Evolutionary conservation across 176 grass and related monocot genomes (phyloP).

Genomic region (Tillandsia fasciculata): DNA sequence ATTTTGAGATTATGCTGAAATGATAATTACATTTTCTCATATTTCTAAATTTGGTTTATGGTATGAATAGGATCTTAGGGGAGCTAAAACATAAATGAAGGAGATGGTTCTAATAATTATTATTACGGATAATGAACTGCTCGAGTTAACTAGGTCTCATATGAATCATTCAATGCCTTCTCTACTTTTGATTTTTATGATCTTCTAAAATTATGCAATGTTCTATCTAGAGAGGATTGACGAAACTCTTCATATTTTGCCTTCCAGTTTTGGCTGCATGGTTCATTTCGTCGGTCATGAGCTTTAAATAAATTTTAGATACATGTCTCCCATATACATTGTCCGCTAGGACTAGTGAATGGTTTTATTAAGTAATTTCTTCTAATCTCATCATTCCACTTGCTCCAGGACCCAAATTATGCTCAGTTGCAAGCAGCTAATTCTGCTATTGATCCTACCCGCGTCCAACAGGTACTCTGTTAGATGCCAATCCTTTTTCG

Average conservation of each 20-base stretch:
- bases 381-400: slow-evolving; percentile 3
- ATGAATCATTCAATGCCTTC: too few species aligned
- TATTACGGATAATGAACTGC: too few species aligned
- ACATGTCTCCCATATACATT: not conserved
- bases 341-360: not conserved
- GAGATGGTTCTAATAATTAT: too few species aligned
- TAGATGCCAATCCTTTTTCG: slow-evolving; percentile 15
- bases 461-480: slow-evolving; percentile 61
- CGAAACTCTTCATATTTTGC: too few species aligned
- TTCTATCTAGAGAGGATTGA: too few species aligned
- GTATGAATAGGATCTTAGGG: too few species aligned
- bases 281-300: not conserved
- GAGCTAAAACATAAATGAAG: too few species aligned
- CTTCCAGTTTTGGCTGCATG: not conserved
- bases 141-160: too few species aligned
- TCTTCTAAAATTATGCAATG: too few species aligned
- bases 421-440: slow-evolving; percentile 51
- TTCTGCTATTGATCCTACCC: slow-evolving; percentile 47
- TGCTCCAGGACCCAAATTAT: slow-evolving; percentile 65
- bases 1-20: not conserved
- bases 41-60: too few species aligned
- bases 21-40: too few species aligned
- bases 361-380: not conserved
- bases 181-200: too few species aligned
- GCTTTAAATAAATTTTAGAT: not conserved